Percentiles rank a stretch among this genome's conserved stretches.
Conservation (phyloP, 2,329 filamentous ascomycete species). For the Fusarium sp. region DNA sequence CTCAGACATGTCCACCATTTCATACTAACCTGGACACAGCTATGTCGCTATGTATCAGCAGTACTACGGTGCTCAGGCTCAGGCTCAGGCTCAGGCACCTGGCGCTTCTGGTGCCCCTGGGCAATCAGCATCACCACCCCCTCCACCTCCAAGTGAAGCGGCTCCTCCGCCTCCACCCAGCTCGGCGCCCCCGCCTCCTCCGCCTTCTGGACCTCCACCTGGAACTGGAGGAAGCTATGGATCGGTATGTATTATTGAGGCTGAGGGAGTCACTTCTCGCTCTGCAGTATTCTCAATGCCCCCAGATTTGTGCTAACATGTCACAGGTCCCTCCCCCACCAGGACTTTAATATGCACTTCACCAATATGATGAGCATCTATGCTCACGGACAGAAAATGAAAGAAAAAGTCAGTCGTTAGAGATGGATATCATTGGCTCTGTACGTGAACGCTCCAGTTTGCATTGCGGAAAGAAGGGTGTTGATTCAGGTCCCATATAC, state of each 20-base stretch:
- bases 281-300: neutral
- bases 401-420: constrained; percentile 9
- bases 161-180: constrained; percentile 67
- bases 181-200: constrained; percentile 56
- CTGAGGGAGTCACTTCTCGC: neutral
- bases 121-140: constrained; percentile 63
- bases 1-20: neutral
- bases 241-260: constrained; percentile 62
- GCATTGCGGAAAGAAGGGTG: constrained; percentile 32
- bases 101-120: constrained; percentile 51
- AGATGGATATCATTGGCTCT: constrained; percentile 29
- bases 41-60: constrained; percentile 80
- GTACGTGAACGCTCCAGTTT: constrained; percentile 39
- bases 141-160: constrained; percentile 68
- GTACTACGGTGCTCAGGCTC: constrained; percentile 65
- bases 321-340: constrained; percentile 66
- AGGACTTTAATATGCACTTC: constrained; percentile 55
- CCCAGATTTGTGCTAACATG: constrained; percentile 26
- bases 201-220: constrained; percentile 59
- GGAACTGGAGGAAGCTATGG: constrained; percentile 64
- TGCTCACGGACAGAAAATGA: constrained; percentile 7
- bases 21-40: constrained; percentile 50
- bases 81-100: constrained; percentile 60
- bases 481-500: constrained; percentile 39
- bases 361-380: neutral